Evolutionary conservation across 192 early-diverging fungal species (phyloP), one percentile per base, ranked within the genome.

Genomic region (Coemansia aciculifera): DNA sequence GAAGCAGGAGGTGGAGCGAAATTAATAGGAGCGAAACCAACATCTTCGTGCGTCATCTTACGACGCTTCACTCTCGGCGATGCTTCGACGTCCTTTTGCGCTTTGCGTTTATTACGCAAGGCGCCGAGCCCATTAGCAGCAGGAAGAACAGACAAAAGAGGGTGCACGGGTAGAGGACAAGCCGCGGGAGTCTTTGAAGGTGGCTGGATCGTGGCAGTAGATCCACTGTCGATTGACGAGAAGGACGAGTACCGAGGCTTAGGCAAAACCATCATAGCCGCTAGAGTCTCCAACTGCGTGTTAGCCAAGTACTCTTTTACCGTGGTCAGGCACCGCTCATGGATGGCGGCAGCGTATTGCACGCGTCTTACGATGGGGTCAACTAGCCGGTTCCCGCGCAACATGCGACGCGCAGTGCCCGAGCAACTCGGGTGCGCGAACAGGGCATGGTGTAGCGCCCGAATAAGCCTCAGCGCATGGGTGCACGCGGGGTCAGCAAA

Each of bases 51-150:
- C 31, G 75, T 75, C 73, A 75, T 75, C 37, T 81, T 81, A 21
- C 78, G 73, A 5, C 78, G 73, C 60, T 81, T 81, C 0, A 71
- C 72, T 6, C 70, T 46, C 5, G 78, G 78, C 57, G 78, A 81
- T 36, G 75, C 78, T 43, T 69, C 57, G 27, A 40, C 48, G 6
- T 80, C 65, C 48, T 63, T 73, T 15, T 74, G 59, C 31, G 61
- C 73, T 43, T 69, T 63, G 49, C 59, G 63, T 46, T 81, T 81
- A n/a, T 29, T 54, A 10, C 51, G 51, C 21, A 54, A 11, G 2
- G 27, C 51, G 11, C 27, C 3, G 19, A 62, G 17, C n/a, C 19
- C 57, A 40, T 72, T 54, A 13, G 63, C 46, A 7, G 70, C 38
- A 7, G 68, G 46, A n/a, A 19, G 19, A 19, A 21, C 46, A 2